phyloP scores from a whole-genome alignment of 495 filamentous ascomycete species.

The Lophium mytilinum region DNA sequence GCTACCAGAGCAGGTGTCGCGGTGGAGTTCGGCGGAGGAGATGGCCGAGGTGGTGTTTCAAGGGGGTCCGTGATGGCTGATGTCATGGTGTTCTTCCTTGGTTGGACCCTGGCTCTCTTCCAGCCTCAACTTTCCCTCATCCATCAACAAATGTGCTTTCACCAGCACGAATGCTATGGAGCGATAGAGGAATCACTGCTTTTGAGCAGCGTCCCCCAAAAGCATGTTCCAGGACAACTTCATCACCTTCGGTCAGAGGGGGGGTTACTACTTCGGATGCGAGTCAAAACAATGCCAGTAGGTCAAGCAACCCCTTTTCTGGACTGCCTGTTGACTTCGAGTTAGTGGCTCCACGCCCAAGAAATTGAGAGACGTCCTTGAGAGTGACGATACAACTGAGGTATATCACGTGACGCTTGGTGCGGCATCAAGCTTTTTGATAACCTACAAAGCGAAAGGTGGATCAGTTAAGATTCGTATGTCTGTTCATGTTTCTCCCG shows the following conservation, averaged over 20 bases:
- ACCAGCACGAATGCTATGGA: not conserved
- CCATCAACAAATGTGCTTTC: not conserved
- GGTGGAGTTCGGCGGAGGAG: not conserved
- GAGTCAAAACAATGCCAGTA: conserved; percentile 13
- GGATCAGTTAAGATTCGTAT: conserved; percentile 13
- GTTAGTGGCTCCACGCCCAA: not conserved
- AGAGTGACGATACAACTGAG: not conserved
- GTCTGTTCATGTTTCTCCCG: not conserved
- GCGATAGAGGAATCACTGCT: too few species aligned
- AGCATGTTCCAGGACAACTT: conserved; percentile 1
- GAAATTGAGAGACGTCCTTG: conserved; percentile 6
- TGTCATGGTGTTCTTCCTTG: conserved; percentile 6
- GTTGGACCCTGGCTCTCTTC: conserved; percentile 3
- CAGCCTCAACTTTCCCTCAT: not conserved
- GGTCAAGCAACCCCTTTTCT: not conserved
- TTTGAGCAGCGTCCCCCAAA: too few species aligned
- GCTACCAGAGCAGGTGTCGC: too few species aligned
- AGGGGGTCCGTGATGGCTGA: not conserved
- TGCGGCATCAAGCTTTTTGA: conserved; percentile 9
- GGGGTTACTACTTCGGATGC: conserved; percentile 17
- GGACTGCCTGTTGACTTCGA: too few species aligned
- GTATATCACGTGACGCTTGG: conserved; percentile 19
- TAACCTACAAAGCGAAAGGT: conserved; percentile 8
- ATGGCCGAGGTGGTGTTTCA: not conserved
- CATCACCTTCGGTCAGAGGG: conserved; percentile 21